Evolutionary conservation across 2,329 filamentous ascomycete species (phyloP).

Genomic region (Penicillium hesseltinei): DNA sequence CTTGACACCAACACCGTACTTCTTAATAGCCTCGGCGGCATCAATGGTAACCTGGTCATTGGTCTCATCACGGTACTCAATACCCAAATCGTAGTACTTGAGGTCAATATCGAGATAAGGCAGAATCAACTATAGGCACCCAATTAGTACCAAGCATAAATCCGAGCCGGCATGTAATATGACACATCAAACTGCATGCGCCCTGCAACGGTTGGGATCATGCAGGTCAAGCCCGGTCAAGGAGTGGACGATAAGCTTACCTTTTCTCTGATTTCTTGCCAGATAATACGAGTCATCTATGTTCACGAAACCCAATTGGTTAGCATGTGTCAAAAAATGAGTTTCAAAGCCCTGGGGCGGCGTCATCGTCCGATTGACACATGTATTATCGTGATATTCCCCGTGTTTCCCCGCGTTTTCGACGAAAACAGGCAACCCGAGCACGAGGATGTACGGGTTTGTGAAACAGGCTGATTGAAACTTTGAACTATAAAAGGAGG

Average conservation of each 20-base stretch:
- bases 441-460: constrained; percentile 19
- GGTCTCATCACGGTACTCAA: constrained; percentile 93
- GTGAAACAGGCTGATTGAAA: constrained; percentile 19
- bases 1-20: constrained; percentile 98
- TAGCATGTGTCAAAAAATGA: constrained; percentile 18
- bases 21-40: constrained; percentile 95
- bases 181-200: constrained; percentile 17
- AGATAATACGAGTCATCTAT: constrained; percentile 98
- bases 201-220: constrained; percentile 14
- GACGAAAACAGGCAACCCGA: constrained; percentile 26
- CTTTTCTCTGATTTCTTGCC: constrained; percentile 98
- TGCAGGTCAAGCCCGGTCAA: constrained; percentile 15
- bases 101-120: constrained; percentile 96
- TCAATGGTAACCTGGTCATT: constrained; percentile 94
- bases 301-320: constrained; percentile 13
- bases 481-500: constrained; percentile 13
- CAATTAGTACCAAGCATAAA: constrained; percentile 16
- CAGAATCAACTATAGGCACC: constrained; percentile 67
- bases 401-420: constrained; percentile 37
- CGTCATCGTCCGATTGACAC: constrained; percentile 20
- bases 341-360: neutral
- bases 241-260: constrained; percentile 37
- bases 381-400: constrained; percentile 15
- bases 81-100: constrained; percentile 95
- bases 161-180: neutral